Percentiles rank a stretch among this genome's conserved stretches.
Conservation (phyloP, 2,329 filamentous ascomycete species). For the Hawksworthiomyces lignivorus region DNA sequence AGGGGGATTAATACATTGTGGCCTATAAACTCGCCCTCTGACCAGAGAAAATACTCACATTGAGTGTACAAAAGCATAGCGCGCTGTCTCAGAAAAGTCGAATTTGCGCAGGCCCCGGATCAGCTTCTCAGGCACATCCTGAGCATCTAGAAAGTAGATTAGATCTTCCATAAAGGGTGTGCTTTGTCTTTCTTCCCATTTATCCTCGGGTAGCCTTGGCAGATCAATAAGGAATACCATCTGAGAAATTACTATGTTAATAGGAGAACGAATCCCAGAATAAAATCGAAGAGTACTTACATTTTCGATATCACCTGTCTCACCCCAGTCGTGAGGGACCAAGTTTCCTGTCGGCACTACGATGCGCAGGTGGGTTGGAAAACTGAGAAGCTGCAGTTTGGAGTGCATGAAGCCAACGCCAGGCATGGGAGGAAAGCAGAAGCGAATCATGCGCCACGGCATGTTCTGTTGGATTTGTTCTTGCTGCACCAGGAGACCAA, state of each 20-base stretch:
- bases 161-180: conserved; percentile 61
- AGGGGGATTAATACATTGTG: conserved; percentile 27
- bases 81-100: conserved; percentile 67
- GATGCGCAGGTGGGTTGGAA: conserved; percentile 63
- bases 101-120: conserved; percentile 65
- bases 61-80: conserved; percentile 75
- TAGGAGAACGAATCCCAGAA: conserved; percentile 1
- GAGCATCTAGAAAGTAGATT: conserved; percentile 59
- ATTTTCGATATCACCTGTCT: conserved; percentile 78
- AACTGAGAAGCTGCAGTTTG: conserved; percentile 86
- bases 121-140: conserved; percentile 56
- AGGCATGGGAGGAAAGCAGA: conserved; percentile 78
- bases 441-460: conserved; percentile 49
- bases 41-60: conserved; percentile 47
- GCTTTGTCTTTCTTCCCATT: conserved; percentile 10
- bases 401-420: conserved; percentile 79
- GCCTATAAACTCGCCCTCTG: too few relatives aligned
- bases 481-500: too few relatives aligned
- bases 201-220: conserved; percentile 45
- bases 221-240: conserved; percentile 89
- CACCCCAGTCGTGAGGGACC: conserved; percentile 82
- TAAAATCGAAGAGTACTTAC: conserved; percentile 32
- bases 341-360: conserved; percentile 85
- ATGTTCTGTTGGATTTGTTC: conserved; percentile 40
- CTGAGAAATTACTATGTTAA: too few relatives aligned